Conservation (phyloP, 2,329 filamentous ascomycete genomes). For the Penicillium paneum region DNA sequence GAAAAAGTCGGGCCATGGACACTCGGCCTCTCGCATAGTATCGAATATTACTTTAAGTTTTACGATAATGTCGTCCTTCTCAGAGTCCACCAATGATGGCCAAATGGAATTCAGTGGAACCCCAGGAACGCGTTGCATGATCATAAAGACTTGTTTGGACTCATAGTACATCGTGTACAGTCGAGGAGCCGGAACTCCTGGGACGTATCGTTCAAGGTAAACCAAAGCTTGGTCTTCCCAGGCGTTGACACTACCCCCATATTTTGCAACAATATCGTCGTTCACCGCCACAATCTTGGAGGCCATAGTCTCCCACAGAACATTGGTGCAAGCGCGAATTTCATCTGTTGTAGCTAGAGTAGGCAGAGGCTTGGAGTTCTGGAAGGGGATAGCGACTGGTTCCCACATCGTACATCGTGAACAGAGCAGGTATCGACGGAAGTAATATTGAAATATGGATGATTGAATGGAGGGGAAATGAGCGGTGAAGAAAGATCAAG, state of each 20-base stretch:
- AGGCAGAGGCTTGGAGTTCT: conserved; percentile 19
- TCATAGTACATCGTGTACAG: conserved; percentile 32
- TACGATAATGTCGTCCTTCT: conserved; percentile 28
- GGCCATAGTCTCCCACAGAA: conserved; percentile 20
- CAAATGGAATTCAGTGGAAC: conserved; percentile 23
- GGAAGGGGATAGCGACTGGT: conserved; percentile 25
- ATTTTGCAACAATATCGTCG: conserved; percentile 28
- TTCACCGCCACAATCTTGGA: conserved; percentile 28
- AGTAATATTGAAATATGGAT: no score
- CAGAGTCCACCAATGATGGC: conserved; percentile 22
- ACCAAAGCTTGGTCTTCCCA: conserved; percentile 21
- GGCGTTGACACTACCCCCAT: conserved; percentile 13
- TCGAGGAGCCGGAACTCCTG: conserved; percentile 27
- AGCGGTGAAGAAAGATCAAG: no score
- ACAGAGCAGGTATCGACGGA: no score
- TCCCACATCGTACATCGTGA: conserved; percentile 29
- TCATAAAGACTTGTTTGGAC: conserved; percentile 20
- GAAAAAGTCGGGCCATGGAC: conserved; percentile 27
- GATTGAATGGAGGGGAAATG: no score
- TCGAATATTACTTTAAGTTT: conserved; percentile 25
- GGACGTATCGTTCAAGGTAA: conserved; percentile 29
- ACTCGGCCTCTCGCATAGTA: conserved; percentile 21
- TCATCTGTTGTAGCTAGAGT: conserved; percentile 26
- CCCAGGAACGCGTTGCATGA: conserved; percentile 29
- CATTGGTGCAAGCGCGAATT: conserved; percentile 27